Evolutionary conservation across 352 stramenopile genomes (phyloP), one percentile per base, ranked within the genome.

Genomic region (Thraustochytrium sp.): DNA sequence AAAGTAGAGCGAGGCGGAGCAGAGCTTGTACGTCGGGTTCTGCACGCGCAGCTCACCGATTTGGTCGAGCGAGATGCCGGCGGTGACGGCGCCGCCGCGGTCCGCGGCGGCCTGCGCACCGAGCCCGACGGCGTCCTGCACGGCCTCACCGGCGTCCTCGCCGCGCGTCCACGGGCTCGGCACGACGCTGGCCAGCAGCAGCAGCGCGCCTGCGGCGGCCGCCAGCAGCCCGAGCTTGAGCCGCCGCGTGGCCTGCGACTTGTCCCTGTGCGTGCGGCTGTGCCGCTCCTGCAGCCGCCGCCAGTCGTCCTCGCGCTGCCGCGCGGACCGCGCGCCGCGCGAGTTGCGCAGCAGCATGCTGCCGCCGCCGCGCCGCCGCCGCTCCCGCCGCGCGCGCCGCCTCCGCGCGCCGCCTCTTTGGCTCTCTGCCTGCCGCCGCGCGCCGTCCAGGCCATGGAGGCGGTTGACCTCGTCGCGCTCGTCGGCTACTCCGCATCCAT

Each of bases 61-160:
- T 16, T 64, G 48, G 51, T 80, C 68, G 37, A 80, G 68, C 68
- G 68, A 80, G 23, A 80, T 64, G 2, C 68, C 68, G 2, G 34
- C 31, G 5, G 3, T 65, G 21, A 80, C 46, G 18, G 11, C 11
- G 31, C 49, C 49, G 61, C 61, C 40, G 18, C 37, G 61, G 51
- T 59, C 51, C 0, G 21, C 51, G n/a, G n/a, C n/a, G n/a, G n/a
- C n/a, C n/a, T n/a, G n/a, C 1, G 51, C 16, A 13, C 31, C 31
- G 51, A 26, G 16, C 51, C 31, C 51, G 51, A 31, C 31, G 0
- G 51, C 26, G 16, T 5, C n/a, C 29, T n/a, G 9, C 51, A 11
- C 31, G 16, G 51, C 51, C 21, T 4, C 51, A n/a, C 23, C 51
- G 26, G 26, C n/a, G 51, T 55, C 16, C 18, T 55, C 48, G 16